Percentiles rank a stretch among this genome's conserved stretches.
Evolutionary conservation across 2,329 filamentous ascomycete species (phyloP).

Genomic region (Pestalotiopsis sp.): DNA sequence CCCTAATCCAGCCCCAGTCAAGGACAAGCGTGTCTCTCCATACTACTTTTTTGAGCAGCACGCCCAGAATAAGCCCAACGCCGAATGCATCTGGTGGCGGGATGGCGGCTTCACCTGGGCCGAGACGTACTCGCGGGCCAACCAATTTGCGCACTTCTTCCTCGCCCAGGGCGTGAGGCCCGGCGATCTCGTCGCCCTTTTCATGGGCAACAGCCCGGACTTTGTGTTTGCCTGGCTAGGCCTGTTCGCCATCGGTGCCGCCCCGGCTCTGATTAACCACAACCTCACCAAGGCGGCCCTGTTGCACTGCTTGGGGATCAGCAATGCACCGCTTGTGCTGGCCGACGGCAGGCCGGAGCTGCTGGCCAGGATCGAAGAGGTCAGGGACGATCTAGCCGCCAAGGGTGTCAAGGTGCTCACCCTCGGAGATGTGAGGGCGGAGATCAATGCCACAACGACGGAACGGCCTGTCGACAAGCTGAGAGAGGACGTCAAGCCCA

Average conservation of each 20-base stretch:
- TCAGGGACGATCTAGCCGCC: constrained; percentile 52
- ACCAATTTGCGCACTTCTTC: constrained; percentile 67
- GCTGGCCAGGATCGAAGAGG: constrained; percentile 58
- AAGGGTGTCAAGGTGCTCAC: constrained; percentile 58
- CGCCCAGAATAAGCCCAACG: constrained; percentile 53
- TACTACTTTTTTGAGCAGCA: constrained; percentile 69
- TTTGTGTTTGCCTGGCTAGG: constrained; percentile 70
- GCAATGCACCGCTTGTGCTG: constrained; percentile 57
- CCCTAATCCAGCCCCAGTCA: constrained; percentile 35
- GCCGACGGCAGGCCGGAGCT: constrained; percentile 61
- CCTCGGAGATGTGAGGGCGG: constrained; percentile 51
- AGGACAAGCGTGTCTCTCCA: constrained; percentile 56
- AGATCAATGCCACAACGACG: constrained; percentile 45
- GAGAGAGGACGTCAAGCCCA: constrained; percentile 51
- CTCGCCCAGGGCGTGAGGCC: constrained; percentile 59
- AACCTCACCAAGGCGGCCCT: constrained; percentile 67
- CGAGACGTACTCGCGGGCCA: constrained; percentile 56
- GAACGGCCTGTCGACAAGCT: constrained; percentile 58
- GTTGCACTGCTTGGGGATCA: constrained; percentile 66
- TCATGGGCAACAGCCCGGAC: constrained; percentile 69
- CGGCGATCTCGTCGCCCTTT: constrained; percentile 66
- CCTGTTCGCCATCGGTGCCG: constrained; percentile 66
- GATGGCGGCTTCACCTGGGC: constrained; percentile 61
- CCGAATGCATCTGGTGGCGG: constrained; percentile 70
- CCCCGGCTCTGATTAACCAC: constrained; percentile 73